A percentile compares a stretch with the other conserved stretches of the same genome.
These are phyloP conservation scores for Blastocystis sp. DNA, from an alignment of 352 stramenopile genomes.

Conservation along the genomic window DNA sequence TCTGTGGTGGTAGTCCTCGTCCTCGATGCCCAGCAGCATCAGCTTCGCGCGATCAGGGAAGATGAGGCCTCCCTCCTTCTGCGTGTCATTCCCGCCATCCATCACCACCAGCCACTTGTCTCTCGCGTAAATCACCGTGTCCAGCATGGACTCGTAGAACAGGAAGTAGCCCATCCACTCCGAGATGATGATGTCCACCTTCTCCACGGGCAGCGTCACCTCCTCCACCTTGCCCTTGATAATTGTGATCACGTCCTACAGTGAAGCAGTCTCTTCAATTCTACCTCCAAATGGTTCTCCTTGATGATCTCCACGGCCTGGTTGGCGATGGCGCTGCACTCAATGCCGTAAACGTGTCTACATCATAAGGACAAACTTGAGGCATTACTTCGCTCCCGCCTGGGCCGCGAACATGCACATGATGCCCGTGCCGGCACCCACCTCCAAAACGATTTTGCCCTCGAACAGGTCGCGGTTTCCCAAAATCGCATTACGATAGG, in stretches of 20 bases:
- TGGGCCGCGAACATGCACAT: conserved; percentile 92
- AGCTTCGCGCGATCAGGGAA: conserved; percentile 92
- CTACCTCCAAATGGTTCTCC: conserved; percentile 86
- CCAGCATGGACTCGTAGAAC: conserved; percentile 94
- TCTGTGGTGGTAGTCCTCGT: conserved; percentile 87
- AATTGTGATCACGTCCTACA: conserved; percentile 79
- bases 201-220: conserved; percentile 84
- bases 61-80: conserved; percentile 83
- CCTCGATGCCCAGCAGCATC: conserved; percentile 90
- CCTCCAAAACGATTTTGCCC: conserved; percentile 91
- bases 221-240: conserved; percentile 90
- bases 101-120: conserved; percentile 86
- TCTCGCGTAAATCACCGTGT: conserved; percentile 90
- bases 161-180: conserved; percentile 98
- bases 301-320: conserved; percentile 89
- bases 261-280: conserved; percentile 70
- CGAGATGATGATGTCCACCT: conserved; percentile 94
- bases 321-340: conserved; percentile 89
- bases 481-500: conserved; percentile 94
- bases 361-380: neutral
- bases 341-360: conserved; percentile 87
- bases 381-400: conserved; percentile 78
- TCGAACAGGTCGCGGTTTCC: conserved; percentile 93
- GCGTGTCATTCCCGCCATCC: neutral
- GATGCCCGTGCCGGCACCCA: conserved; percentile 92